phyloP scores from a whole-genome alignment of 441 rosid genomes.

The Adansonia gregorii region DNA sequence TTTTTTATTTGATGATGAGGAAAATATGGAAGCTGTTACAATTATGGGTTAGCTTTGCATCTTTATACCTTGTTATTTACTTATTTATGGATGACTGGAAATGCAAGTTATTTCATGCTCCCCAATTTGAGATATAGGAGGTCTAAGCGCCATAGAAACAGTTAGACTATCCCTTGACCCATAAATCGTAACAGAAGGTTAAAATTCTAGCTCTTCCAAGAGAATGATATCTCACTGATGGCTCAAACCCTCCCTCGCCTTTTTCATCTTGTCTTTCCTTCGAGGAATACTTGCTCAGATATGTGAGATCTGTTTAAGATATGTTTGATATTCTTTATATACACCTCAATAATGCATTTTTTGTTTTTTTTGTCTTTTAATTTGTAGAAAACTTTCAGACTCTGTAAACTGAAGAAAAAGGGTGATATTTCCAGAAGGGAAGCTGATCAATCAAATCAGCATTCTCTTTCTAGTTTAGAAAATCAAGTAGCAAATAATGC shows the following conservation, averaged over 20 bases:
- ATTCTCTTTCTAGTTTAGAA: slow-evolving; percentile 8
- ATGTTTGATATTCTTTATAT: not conserved
- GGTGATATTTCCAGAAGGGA: not conserved
- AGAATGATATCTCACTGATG: no score
- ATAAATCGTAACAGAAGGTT: no score
- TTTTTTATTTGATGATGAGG: not conserved
- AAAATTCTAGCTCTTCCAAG: no score
- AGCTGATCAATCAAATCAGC: not conserved
- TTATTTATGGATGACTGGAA: not conserved
- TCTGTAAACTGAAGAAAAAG: slow-evolving; percentile 23
- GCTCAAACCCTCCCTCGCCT: no score
- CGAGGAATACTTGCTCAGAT: no score
- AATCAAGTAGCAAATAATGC: slow-evolving; percentile 1
- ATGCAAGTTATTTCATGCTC: not conserved
- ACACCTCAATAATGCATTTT: not conserved
- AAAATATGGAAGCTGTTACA: not conserved
- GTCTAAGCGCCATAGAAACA: no score
- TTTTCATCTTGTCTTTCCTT: no score
- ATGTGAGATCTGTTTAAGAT: no score
- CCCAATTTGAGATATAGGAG: not conserved
- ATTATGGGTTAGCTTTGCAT: not conserved
- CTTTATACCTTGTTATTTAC: not conserved
- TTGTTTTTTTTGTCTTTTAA: not conserved
- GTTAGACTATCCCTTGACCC: no score
- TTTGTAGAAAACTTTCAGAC: slow-evolving; percentile 18